Conservation (phyloP, 1,284 basidiomycete genomes). For the Ceratobasidium sp. region DNA sequence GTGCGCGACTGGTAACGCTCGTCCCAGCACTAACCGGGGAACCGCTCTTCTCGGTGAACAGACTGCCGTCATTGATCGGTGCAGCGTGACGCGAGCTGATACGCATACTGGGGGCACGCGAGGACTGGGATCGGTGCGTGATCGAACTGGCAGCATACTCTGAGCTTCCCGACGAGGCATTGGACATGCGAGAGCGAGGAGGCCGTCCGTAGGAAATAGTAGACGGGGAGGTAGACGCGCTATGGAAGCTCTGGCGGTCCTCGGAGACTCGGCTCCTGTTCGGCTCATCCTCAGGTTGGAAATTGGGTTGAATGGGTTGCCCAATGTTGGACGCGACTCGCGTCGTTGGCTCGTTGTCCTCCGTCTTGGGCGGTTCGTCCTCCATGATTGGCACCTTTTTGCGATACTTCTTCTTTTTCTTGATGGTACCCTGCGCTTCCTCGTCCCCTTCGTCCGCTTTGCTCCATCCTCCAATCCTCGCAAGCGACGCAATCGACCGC, state of each 20-base stretch:
- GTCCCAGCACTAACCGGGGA: too few relatives aligned
- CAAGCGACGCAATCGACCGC: constrained; percentile 71
- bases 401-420: constrained; percentile 44
- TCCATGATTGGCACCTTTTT: constrained; percentile 36
- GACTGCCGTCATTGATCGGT: neutral
- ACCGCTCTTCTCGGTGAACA: too few relatives aligned
- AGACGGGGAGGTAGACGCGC: constrained; percentile 67
- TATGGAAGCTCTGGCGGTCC: constrained; percentile 57
- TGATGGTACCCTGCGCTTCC: constrained; percentile 41
- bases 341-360: constrained; percentile 28
- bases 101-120: too few relatives aligned
- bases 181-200: constrained; percentile 14
- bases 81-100: neutral
- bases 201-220: constrained; percentile 47
- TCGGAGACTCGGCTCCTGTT: constrained; percentile 45
- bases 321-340: constrained; percentile 1
- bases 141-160: constrained; percentile 60
- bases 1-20: constrained; percentile 1
- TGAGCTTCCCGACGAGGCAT: constrained; percentile 28
- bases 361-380: too few relatives aligned
- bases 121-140: neutral
- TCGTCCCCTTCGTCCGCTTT: constrained; percentile 52
- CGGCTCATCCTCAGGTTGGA: constrained; percentile 47
- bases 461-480: constrained; percentile 72
- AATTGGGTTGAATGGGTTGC: neutral